phyloP scores from a whole-genome alignment of 768 basidiomycete species.

The Lentinula raphanica region DNA sequence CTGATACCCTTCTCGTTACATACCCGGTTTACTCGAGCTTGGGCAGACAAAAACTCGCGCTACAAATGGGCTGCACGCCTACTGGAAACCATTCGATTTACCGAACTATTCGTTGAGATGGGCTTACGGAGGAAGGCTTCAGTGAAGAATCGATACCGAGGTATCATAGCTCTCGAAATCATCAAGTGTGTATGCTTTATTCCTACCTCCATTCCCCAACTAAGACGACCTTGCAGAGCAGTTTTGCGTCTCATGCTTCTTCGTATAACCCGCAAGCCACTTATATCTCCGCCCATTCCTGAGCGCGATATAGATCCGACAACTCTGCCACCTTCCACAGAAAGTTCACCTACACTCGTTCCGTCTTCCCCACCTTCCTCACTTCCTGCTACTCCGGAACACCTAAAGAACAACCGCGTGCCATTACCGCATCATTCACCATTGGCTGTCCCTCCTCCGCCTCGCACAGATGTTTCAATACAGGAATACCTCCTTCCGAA shows the following conservation, averaged over 20 bases:
- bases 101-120: slow-evolving; percentile 91
- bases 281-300: slow-evolving; percentile 74
- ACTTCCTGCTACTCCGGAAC: slow-evolving; percentile 64
- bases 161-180: slow-evolving; percentile 70
- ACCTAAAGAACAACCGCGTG: slow-evolving; percentile 73
- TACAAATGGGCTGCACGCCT: slow-evolving; percentile 80
- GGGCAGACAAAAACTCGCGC: slow-evolving; percentile 59
- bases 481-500: slow-evolving; percentile 84
- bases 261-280: slow-evolving; percentile 68
- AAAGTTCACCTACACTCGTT: slow-evolving; percentile 56
- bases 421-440: slow-evolving; percentile 63
- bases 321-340: slow-evolving; percentile 47
- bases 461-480: slow-evolving; percentile 48
- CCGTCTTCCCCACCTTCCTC: slow-evolving; percentile 55
- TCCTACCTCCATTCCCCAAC: slow-evolving; percentile 1
- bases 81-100: slow-evolving; percentile 73
- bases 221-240: slow-evolving; percentile 43
- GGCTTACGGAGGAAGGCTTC: slow-evolving; percentile 67
- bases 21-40: slow-evolving; percentile 86
- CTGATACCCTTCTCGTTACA: slow-evolving; percentile 75
- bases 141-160: slow-evolving; percentile 62
- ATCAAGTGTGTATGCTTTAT: slow-evolving; percentile 64
- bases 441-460: slow-evolving; percentile 43
- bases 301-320: slow-evolving; percentile 85
- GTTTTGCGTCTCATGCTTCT: slow-evolving; percentile 70